Percentiles rank a stretch among this genome's conserved stretches.
Evolutionary conservation across 2,329 filamentous ascomycete genomes (phyloP).

Genomic region (Monascus ruber): DNA sequence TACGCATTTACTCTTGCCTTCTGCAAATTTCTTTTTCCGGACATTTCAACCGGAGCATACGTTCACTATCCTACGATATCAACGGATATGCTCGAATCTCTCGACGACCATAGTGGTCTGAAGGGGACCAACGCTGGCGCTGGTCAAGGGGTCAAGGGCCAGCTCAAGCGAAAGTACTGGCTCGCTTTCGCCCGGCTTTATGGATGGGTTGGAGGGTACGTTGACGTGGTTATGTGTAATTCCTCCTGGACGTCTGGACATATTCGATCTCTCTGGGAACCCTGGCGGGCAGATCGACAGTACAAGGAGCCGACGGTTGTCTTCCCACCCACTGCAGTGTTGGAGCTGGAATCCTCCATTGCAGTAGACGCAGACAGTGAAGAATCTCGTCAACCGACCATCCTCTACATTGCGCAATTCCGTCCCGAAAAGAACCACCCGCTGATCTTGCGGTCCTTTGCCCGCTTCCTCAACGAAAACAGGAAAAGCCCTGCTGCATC

Average conservation of each 20-base stretch:
- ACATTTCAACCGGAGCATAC: conserved; percentile 78
- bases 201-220: conserved; percentile 65
- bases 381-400: conserved; percentile 53
- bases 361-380: conserved; percentile 60
- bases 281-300: conserved; percentile 31
- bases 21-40: conserved; percentile 67
- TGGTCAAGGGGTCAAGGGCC: conserved; percentile 60
- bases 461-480: conserved; percentile 54
- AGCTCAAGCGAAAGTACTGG: conserved; percentile 75
- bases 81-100: conserved; percentile 86
- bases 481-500: conserved; percentile 39
- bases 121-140: conserved; percentile 76
- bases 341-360: conserved; percentile 66
- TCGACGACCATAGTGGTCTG: conserved; percentile 53
- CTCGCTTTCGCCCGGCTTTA: conserved; percentile 71
- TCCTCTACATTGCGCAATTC: conserved; percentile 95
- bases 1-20: conserved; percentile 85
- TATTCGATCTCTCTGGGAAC: conserved; percentile 69
- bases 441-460: conserved; percentile 74
- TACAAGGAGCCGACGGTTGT: conserved; percentile 50
- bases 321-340: conserved; percentile 85
- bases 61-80: conserved; percentile 98
- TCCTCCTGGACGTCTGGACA: conserved; percentile 87
- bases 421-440: conserved; percentile 94
- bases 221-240: conserved; percentile 96